Evolutionary conservation across 345 rosid species (phyloP).

Genomic region (Populus tremula): DNA sequence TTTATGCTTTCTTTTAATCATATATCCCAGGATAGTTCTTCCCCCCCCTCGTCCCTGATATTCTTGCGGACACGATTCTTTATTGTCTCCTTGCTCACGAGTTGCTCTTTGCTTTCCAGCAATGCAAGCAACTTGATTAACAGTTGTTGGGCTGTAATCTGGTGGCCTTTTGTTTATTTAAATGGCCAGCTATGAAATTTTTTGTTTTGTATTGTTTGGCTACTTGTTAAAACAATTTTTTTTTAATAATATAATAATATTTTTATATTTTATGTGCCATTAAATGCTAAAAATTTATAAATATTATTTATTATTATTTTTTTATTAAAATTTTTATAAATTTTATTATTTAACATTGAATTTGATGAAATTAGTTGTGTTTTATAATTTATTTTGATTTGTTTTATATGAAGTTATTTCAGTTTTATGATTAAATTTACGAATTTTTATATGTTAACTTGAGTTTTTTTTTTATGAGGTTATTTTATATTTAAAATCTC

Average conservation of each 20-base stretch:
- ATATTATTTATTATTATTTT: too few relatives aligned
- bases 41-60: not conserved
- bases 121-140: not conserved
- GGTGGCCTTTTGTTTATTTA: not conserved
- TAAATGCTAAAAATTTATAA: too few relatives aligned
- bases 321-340: too few relatives aligned
- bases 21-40: not conserved
- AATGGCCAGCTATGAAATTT: not conserved
- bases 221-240: not conserved
- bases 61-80: not conserved
- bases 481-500: too few relatives aligned
- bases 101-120: not conserved
- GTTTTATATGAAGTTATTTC: too few relatives aligned
- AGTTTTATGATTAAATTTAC: too few relatives aligned
- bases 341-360: too few relatives aligned
- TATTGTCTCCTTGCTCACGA: not conserved
- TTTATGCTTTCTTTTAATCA: not conserved
- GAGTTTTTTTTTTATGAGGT: too few relatives aligned
- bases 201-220: not conserved
- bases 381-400: too few relatives aligned
- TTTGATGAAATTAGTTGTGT: rapidly evolving
- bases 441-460: too few relatives aligned
- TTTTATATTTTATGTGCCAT: too few relatives aligned
- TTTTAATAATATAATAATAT: too few relatives aligned
- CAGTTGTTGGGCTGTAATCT: not conserved